These are phyloP conservation scores for Sungouiella blattae DNA, from an alignment of 805 yeast genomes.

Conservation along the genomic window DNA sequence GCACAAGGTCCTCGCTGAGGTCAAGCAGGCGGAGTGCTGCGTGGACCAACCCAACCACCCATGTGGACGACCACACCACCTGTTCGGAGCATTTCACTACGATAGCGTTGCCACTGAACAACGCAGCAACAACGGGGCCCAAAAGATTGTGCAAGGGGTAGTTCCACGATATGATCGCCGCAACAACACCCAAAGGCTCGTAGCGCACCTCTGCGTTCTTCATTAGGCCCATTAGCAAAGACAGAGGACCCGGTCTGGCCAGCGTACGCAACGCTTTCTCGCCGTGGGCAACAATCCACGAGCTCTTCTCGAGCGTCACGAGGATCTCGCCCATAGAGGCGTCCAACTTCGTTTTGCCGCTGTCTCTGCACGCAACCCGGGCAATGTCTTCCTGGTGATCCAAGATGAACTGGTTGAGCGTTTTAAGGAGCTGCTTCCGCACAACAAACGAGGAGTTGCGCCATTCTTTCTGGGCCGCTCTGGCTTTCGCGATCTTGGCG, in stretches of 20 bases:
- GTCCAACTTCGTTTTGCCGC: constrained; percentile 94
- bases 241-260: constrained; percentile 82
- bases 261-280: constrained; percentile 67
- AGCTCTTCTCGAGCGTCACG: constrained; percentile 89
- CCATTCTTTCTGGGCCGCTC: constrained; percentile 53
- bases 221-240: constrained; percentile 72
- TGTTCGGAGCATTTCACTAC: constrained; percentile 94
- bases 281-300: constrained; percentile 87
- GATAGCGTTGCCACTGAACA: constrained; percentile 89
- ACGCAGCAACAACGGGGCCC: constrained; percentile 87
- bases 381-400: constrained; percentile 85
- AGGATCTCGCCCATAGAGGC: constrained; percentile 95
- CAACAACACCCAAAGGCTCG: constrained; percentile 85
- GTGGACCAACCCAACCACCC: constrained; percentile 69
- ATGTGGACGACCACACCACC: constrained; percentile 90
- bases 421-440: constrained; percentile 66
- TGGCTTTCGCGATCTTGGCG: constrained; percentile 49
- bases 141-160: constrained; percentile 92
- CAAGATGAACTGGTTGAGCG: constrained; percentile 67
- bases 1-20: constrained; percentile 78
- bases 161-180: constrained; percentile 95
- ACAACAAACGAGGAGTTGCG: constrained; percentile 52
- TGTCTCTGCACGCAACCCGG: constrained; percentile 90
- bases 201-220: constrained; percentile 92
- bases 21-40: constrained; percentile 71